Evolutionary conservation across 768 basidiomycete genomes (phyloP), one percentile per base, ranked within the genome.

Genomic region (Tubosaeta brunneosetosa): DNA sequence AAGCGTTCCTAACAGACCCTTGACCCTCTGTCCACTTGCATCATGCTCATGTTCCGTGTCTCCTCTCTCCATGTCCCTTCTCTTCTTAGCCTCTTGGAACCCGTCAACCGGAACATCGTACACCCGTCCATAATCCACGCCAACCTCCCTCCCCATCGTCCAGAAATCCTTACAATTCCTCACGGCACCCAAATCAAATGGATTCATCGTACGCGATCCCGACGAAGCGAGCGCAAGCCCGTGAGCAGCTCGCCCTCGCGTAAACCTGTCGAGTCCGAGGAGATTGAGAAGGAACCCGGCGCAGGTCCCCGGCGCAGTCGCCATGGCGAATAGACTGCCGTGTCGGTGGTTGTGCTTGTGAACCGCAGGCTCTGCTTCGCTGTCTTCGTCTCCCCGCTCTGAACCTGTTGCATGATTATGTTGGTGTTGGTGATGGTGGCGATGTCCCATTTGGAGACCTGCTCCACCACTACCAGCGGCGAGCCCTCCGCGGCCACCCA

Each of bases 91-190:
- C 68, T 89, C 88, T 48, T 71, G 69, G 66, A 93, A 92, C 12
- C 93, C 94, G 65, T 94, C 93, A 3, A 74, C 56, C 5, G 94
- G 94, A 25, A 98, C 83, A 70, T 94, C 91, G 71, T 94, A 95
- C 66, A 97, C 66, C 59, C 77, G 75, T 49, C 91, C 89, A 71
- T 97, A 99, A 66, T 94, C 86, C 43, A 99, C 89, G 3, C 91
- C 91, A 25, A 95, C 72, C 69, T 91, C 89, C 54, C 77, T 76
- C 22, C 94, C 91, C 51, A 80, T 80, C 45, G 83, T 83, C 95
- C 95, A 99, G 70, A 99, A 98, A 74, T 99, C 95, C 61, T 80
- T 83, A 68, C 92, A 94, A 65, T 94, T 94, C 51, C 76, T 74
- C 17, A 80, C 71, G 14, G 87, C 43, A 2, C 94, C 94, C 19